Evolutionary conservation across 768 basidiomycete species (phyloP), one percentile per base, ranked within the genome.

Genomic region (Trametes maxima): DNA sequence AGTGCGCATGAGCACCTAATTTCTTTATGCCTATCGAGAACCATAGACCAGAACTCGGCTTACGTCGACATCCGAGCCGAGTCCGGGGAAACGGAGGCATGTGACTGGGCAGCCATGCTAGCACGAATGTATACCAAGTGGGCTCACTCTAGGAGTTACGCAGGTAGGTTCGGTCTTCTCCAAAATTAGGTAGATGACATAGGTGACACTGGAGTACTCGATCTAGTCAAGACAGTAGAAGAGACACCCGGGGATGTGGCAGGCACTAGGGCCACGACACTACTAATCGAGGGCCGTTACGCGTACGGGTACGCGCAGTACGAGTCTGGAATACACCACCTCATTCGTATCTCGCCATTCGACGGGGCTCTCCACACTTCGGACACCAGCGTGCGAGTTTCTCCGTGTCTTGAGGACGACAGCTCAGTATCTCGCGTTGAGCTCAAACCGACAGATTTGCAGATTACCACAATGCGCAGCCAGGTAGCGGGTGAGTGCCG

Each of bases 241-340:
- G 59, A 65, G 37, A 28, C 59, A 2, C 57, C 43, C 1, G 64
- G 57, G 33, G 62, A 65, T 25, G n/a, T 42, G 0, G 53, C 57
- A 2, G 62, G 64, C 19, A 33, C 57, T 37, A 65, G 53, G 35
- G 19, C 56, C 5, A 49, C 59, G n/a, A 65, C 60, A 14, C 51
- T 68, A 5, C 57, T 65, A 6, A 44, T 68, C 17, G 47, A 55
- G 19, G 64, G 67, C 6, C 51, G 42, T 3, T 65, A 59, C 37
- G 67, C 57, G 24, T 68, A 65, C 39, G 67, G 67, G 6, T 68
- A 65, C 33, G 47, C 64, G 1, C 67, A 60, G 33, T 62, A 68
- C 51, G 67, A 68, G 44, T 55, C 56, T 12, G 67, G 67, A 1
- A 50, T 68, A 14, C 67, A 68, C 50, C 52, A 59, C 28, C 50